Percentiles rank a stretch among this genome's conserved stretches.
These are phyloP conservation scores for Zygosaccharomyces bisporus DNA, from an alignment of 805 yeast genomes.

Conservation along the genomic window DNA sequence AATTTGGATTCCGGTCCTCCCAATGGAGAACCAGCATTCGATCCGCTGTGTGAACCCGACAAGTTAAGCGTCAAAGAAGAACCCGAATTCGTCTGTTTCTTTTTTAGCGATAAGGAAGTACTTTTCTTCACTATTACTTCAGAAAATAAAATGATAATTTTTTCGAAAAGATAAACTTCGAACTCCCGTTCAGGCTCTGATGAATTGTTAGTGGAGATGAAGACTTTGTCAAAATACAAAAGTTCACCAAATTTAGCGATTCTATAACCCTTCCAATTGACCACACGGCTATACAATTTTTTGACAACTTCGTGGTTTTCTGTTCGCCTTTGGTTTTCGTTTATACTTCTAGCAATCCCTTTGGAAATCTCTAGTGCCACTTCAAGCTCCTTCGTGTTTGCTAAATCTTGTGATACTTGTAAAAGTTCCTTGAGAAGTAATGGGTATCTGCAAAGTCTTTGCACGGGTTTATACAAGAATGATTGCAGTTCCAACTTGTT, in stretches of 20 bases:
- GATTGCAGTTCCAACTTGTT: constrained; percentile 88
- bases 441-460: constrained; percentile 94
- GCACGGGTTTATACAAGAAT: constrained; percentile 89
- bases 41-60: constrained; percentile 14
- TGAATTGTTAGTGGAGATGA: constrained; percentile 39
- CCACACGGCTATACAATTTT: constrained; percentile 67
- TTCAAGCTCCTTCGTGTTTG: constrained; percentile 62
- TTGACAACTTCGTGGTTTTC: constrained; percentile 74
- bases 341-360: constrained; percentile 80
- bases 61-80: constrained; percentile 14
- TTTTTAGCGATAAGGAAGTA: constrained; percentile 41
- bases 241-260: constrained; percentile 80
- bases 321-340: constrained; percentile 88
- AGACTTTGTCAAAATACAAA: constrained; percentile 66
- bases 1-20: constrained; percentile 37
- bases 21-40: constrained; percentile 10
- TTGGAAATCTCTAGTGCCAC: constrained; percentile 70
- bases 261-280: constrained; percentile 90
- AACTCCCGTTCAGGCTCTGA: constrained; percentile 78
- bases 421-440: constrained; percentile 70
- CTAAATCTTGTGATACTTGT: constrained; percentile 51
- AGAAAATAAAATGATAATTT: constrained; percentile 58
- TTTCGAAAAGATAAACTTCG: constrained; percentile 84
- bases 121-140: constrained; percentile 52
- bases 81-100: constrained; percentile 31